Percentiles rank a stretch among this genome's conserved stretches.
phyloP scores from a whole-genome alignment of 1,284 basidiomycete species.

The Moesziomyces sp. region DNA sequence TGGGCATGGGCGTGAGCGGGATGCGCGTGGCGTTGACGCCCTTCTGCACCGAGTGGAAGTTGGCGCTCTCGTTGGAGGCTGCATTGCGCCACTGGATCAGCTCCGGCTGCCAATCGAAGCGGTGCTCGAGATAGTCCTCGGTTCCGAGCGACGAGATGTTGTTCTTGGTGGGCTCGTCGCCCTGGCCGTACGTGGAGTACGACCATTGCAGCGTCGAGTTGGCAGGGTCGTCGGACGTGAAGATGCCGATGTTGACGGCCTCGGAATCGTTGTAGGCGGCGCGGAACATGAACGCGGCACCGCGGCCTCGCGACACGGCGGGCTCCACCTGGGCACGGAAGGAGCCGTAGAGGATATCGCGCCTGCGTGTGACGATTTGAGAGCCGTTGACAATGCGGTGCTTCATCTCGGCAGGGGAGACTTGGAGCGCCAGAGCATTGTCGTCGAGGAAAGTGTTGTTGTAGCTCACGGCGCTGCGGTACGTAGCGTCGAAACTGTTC shows the following conservation, averaged over 20 bases:
- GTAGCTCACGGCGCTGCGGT: slow-evolving; percentile 47
- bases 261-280: slow-evolving; percentile 53
- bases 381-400: slow-evolving; percentile 56
- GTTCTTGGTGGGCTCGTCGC: slow-evolving; percentile 36
- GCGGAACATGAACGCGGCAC: slow-evolving; percentile 51
- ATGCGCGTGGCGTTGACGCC: slow-evolving; percentile 43
- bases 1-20: slow-evolving; percentile 41
- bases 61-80: slow-evolving; percentile 40
- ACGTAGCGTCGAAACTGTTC: slow-evolving; percentile 51
- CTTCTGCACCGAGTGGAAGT: slow-evolving; percentile 37
- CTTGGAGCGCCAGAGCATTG: slow-evolving; percentile 45
- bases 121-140: slow-evolving; percentile 49
- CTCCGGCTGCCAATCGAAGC: slow-evolving; percentile 57
- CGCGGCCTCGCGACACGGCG: slow-evolving; percentile 28
- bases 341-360: slow-evolving; percentile 61
- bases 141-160: slow-evolving; percentile 50
- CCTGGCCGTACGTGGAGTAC: slow-evolving; percentile 45
- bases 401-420: slow-evolving; percentile 37
- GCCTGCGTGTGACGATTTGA: slow-evolving; percentile 51
- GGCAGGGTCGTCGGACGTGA: slow-evolving; percentile 33
- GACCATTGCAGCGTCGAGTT: slow-evolving; percentile 54
- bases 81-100: slow-evolving; percentile 50
- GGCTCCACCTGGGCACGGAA: slow-evolving; percentile 55
- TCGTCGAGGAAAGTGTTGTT: slow-evolving; percentile 55
- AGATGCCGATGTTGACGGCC: slow-evolving; percentile 44